Conservation (phyloP, 257 asterid genomes). For the Ehretia macrophylla region DNA sequence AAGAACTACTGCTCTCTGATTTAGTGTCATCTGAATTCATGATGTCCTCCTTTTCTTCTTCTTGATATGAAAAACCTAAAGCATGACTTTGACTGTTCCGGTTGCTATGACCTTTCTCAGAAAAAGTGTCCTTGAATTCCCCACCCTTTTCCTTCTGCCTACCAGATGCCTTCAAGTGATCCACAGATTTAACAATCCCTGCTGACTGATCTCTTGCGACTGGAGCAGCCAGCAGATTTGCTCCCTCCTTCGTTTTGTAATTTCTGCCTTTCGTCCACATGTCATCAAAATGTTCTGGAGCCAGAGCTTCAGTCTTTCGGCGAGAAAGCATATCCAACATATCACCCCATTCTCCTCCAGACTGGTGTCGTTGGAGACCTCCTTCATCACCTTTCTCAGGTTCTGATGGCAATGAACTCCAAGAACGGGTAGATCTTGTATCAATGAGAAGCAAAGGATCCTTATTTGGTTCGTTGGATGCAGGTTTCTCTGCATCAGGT, state of each 20-base stretch:
- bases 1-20: conserved; percentile 65
- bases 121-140: conserved; percentile 10
- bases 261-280: conserved; percentile 95
- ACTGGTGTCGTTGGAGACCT: conserved; percentile 42
- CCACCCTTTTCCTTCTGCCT: conserved; percentile 34
- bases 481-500: conserved; percentile 29
- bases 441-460: conserved; percentile 88
- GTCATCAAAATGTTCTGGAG: conserved; percentile 92
- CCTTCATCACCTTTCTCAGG: conserved; percentile 43
- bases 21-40: conserved; percentile 48
- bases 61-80: conserved; percentile 24
- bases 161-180: conserved; percentile 33
- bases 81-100: conserved; percentile 15
- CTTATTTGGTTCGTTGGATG: conserved; percentile 39
- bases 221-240: too few relatives aligned
- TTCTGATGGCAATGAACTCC: conserved; percentile 64
- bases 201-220: conserved; percentile 30
- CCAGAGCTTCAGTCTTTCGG: conserved; percentile 72
- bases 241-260: conserved; percentile 57
- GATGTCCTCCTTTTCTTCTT: conserved; percentile 41
- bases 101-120: conserved; percentile 20
- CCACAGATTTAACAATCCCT: conserved; percentile 43
- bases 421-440: conserved; percentile 66
- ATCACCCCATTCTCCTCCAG: conserved; percentile 92
- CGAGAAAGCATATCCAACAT: conserved; percentile 66